A percentile compares a stretch with the other conserved stretches of the same genome.
These are phyloP conservation scores for Pyricularia sp. DNA, from an alignment of 2,329 filamentous ascomycete species.

Conservation along the genomic window DNA sequence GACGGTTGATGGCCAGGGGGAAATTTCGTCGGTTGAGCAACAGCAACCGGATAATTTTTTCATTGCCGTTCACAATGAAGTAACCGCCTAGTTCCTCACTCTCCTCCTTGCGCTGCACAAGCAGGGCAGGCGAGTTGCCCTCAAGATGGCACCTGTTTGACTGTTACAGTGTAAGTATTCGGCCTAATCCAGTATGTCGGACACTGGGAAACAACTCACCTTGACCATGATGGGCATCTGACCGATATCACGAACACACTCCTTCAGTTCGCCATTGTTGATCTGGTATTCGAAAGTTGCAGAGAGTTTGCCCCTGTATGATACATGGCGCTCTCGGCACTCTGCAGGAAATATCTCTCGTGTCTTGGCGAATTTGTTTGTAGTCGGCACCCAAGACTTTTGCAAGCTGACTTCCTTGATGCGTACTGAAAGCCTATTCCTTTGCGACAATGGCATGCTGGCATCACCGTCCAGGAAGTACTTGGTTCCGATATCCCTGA, in stretches of 20 bases:
- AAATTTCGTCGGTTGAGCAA: conserved; percentile 88
- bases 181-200: neutral
- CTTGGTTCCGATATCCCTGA: conserved; percentile 86
- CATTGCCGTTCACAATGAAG: conserved; percentile 95
- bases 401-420: conserved; percentile 77
- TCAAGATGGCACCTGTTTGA: conserved; percentile 88
- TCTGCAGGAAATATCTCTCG: conserved; percentile 86
- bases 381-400: conserved; percentile 67
- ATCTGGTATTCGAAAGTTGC: conserved; percentile 77
- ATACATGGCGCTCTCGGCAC: conserved; percentile 86
- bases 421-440: conserved; percentile 69
- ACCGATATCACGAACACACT: conserved; percentile 77
- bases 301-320: conserved; percentile 80
- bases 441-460: conserved; percentile 43
- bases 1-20: conserved; percentile 86
- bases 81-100: conserved; percentile 94
- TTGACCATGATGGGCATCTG: conserved; percentile 90
- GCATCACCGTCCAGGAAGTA: conserved; percentile 77
- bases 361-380: conserved; percentile 76
- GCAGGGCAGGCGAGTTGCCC: conserved; percentile 68
- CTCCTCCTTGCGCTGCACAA: conserved; percentile 87
- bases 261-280: conserved; percentile 77
- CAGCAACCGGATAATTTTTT: conserved; percentile 91
- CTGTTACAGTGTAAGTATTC: conserved; percentile 28
- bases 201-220: conserved; percentile 34